These are phyloP conservation scores for Phytophthora hibernalis DNA, from an alignment of 352 stramenopile species.

Conservation along the genomic window DNA sequence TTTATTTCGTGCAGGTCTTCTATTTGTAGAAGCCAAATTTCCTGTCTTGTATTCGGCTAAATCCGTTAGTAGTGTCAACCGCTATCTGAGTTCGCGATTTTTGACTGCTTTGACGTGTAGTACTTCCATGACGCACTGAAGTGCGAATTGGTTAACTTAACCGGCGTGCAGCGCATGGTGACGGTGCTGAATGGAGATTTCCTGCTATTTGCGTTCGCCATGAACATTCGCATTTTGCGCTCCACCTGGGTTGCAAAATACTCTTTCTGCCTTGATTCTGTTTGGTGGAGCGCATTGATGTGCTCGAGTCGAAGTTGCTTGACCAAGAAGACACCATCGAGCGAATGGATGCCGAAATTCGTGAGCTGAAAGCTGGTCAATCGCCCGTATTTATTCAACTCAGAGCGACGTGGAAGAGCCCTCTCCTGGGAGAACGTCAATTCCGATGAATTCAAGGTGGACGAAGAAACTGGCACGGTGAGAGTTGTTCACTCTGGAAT, in stretches of 20 bases:
- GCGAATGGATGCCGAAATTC: not conserved
- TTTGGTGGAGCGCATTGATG: slow-evolving; percentile 11
- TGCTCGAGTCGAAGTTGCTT: slow-evolving; percentile 5
- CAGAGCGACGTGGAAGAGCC: not conserved
- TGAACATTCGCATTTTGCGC: not conserved
- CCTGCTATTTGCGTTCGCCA: not conserved
- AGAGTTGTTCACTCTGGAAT: not conserved
- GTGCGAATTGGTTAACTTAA: not conserved
- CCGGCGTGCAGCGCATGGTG: not conserved
- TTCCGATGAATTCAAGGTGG: not conserved
- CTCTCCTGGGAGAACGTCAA: not conserved
- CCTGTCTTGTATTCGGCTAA: too few relatives aligned
- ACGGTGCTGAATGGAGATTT: not conserved
- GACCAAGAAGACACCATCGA: slow-evolving; percentile 2
- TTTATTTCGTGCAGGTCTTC: too few relatives aligned
- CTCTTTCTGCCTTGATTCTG: slow-evolving; percentile 3
- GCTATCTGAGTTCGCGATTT: too few relatives aligned
- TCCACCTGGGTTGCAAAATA: slow-evolving; percentile 7
- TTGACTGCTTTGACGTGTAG: too few relatives aligned
- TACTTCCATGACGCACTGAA: not conserved
- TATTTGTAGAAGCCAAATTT: too few relatives aligned
- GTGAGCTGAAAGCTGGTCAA: not conserved
- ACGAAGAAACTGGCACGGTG: not conserved
- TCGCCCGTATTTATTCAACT: not conserved
- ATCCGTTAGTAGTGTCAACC: too few relatives aligned